Percentiles rank a stretch among this genome's conserved stretches.
These are phyloP conservation scores for Rosa lucieae DNA, from an alignment of 306 rosid genomes.

Conservation along the genomic window DNA sequence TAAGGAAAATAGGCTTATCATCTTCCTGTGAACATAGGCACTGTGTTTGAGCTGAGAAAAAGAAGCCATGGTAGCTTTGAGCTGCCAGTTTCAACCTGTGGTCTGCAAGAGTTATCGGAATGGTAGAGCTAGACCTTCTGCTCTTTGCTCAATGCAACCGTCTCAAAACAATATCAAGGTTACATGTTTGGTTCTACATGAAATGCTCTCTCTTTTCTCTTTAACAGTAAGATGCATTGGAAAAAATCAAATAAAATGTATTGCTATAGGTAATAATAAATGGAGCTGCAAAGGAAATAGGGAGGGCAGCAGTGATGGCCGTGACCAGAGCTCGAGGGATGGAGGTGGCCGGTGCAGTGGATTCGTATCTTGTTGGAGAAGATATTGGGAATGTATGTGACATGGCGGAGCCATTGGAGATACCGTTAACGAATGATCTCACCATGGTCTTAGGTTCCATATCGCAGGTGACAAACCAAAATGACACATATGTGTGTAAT, in stretches of 20 bases:
- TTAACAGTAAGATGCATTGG: neutral
- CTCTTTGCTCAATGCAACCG: constrained; percentile 64
- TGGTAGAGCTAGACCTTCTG: constrained; percentile 35
- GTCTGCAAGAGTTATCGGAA: constrained; percentile 30
- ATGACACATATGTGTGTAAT: constrained; percentile 2
- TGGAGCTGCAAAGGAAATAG: constrained; percentile 95
- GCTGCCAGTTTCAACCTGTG: constrained; percentile 49
- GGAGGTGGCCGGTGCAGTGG: constrained; percentile 66
- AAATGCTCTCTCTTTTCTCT: neutral
- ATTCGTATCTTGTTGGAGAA: constrained; percentile 47
- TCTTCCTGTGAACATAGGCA: constrained; percentile 25
- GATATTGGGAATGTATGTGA: constrained; percentile 68
- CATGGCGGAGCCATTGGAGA: constrained; percentile 86
- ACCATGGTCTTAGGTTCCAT: constrained; percentile 94
- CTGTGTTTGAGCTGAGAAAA: constrained; percentile 1
- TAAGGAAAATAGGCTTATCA: constrained; percentile 47
- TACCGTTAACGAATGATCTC: constrained; percentile 81
- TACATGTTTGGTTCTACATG: neutral
- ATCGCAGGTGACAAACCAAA: constrained; percentile 62
- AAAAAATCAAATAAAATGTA: neutral
- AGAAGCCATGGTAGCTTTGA: constrained; percentile 64
- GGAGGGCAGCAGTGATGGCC: constrained; percentile 84
- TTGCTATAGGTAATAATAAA: constrained; percentile 67
- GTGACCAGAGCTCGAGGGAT: constrained; percentile 72
- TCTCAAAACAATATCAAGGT: constrained; percentile 75